Conservation (phyloP, 768 basidiomycete genomes). For the Tricholoma sp. region DNA sequence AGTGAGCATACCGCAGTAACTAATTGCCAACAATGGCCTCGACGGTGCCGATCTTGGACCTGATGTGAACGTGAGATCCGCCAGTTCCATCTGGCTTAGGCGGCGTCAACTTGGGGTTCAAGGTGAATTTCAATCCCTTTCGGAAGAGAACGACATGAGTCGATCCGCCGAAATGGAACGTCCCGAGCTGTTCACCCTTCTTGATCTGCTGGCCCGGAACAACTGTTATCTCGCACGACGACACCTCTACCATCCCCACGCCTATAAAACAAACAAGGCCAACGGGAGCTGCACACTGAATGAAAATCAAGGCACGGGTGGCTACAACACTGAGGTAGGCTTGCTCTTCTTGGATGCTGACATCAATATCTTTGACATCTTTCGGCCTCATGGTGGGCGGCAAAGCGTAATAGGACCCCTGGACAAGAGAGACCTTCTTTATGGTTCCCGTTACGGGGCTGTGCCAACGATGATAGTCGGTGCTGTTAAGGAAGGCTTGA, state of each 20-base stretch:
- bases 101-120: not conserved
- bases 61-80: not conserved
- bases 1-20: not conserved
- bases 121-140: not conserved
- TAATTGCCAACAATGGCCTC: not conserved
- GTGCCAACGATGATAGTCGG: slow-evolving; percentile 60
- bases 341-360: slow-evolving; percentile 23
- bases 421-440: slow-evolving; percentile 34
- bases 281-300: slow-evolving; percentile 46
- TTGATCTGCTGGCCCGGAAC: slow-evolving; percentile 23
- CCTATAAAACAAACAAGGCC: slow-evolving; percentile 52
- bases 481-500: slow-evolving; percentile 42
- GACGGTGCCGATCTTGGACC: not conserved
- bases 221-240: slow-evolving; percentile 49
- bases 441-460: slow-evolving; percentile 46
- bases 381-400: slow-evolving; percentile 20
- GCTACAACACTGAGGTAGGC: slow-evolving; percentile 40
- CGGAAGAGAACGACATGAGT: not conserved
- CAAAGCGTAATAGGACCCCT: slow-evolving; percentile 46
- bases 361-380: slow-evolving; percentile 13
- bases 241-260: slow-evolving; percentile 58
- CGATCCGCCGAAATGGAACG: slow-evolving; percentile 57
- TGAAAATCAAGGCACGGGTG: slow-evolving; percentile 48
- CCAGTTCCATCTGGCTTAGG: not conserved
- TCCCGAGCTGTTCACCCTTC: slow-evolving; percentile 54